Percentiles rank a stretch among this genome's conserved stretches.
Evolutionary conservation across 1,284 basidiomycete species (phyloP).

Genomic region (Psilocybe mexicana): DNA sequence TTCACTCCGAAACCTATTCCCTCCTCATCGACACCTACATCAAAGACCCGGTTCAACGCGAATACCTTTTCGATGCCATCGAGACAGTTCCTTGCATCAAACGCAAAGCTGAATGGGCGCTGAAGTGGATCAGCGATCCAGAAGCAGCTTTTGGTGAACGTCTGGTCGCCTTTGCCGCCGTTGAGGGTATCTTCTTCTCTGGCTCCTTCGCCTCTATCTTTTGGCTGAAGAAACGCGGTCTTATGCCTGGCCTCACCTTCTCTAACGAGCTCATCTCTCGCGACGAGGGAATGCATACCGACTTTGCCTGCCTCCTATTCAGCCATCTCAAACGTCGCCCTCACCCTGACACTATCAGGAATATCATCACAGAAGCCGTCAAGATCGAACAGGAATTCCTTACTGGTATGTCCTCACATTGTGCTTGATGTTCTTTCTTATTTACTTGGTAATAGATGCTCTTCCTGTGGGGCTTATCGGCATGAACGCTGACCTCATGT

Average conservation of each 20-base stretch:
- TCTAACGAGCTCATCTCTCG: constrained; percentile 98
- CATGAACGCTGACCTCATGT: constrained; percentile 87
- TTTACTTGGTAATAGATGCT: constrained; percentile 48
- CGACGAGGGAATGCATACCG: constrained; percentile 98
- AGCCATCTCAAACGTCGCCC: constrained; percentile 80
- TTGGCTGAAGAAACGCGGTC: constrained; percentile 98
- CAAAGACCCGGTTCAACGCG: constrained; percentile 83
- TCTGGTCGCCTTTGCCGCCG: constrained; percentile 95
- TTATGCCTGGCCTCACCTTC: constrained; percentile 98
- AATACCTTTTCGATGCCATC: constrained; percentile 91
- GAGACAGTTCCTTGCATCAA: constrained; percentile 93
- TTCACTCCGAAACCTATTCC: constrained; percentile 97
- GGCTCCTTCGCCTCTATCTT: constrained; percentile 95
- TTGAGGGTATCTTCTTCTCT: constrained; percentile 99
- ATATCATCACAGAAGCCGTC: constrained; percentile 85
- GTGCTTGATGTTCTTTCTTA: neutral
- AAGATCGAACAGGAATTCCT: constrained; percentile 85
- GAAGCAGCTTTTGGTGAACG: constrained; percentile 88
- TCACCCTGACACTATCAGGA: constrained; percentile 75
- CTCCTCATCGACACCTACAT: constrained; percentile 98
- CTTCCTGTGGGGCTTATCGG: constrained; percentile 75
- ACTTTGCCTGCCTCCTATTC: constrained; percentile 96
- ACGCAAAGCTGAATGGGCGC: constrained; percentile 93
- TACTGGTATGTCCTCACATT: constrained; percentile 48
- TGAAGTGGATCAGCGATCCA: constrained; percentile 90